Percentiles rank a stretch among this genome's conserved stretches.
Evolutionary conservation across 495 filamentous ascomycete genomes (phyloP).

Genomic region (Aspergillus homomorphus): DNA sequence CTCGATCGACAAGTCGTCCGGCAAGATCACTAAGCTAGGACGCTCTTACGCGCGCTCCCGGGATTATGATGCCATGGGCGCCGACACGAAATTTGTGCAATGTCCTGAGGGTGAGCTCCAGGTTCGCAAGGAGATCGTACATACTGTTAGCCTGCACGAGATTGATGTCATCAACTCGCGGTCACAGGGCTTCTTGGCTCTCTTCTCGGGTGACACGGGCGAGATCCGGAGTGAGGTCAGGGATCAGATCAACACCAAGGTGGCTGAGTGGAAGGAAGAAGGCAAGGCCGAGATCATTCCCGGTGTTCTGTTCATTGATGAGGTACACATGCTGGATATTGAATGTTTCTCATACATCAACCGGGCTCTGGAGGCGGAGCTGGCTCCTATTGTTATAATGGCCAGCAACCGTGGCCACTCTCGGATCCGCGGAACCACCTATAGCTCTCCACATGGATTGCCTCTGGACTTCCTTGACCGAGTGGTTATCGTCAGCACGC

Average conservation of each 20-base stretch:
- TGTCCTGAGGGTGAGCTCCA: constrained; percentile 98
- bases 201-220: constrained; percentile 97
- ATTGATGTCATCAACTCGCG: constrained; percentile 99
- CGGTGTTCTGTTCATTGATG: constrained; percentile 96
- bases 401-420: constrained; percentile 95
- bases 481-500: constrained; percentile 93
- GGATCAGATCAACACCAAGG: constrained; percentile 98
- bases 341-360: constrained; percentile 99
- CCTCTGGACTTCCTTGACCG: constrained; percentile 96
- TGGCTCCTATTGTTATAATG: constrained; percentile 98
- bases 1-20: constrained; percentile 94
- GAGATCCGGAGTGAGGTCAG: constrained; percentile 96
- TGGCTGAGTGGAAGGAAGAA: constrained; percentile 98
- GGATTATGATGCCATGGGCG: constrained; percentile 99
- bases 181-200: constrained; percentile 91
- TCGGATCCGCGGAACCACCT: constrained; percentile 89
- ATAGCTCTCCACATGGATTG: constrained; percentile 86
- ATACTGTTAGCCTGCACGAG: constrained; percentile 95
- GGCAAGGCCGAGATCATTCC: constrained; percentile 98
- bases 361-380: constrained; percentile 86
- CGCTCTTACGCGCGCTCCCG: constrained; percentile 88
- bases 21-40: constrained; percentile 95
- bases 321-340: constrained; percentile 99
- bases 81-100: constrained; percentile 96
- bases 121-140: constrained; percentile 93